Base-by-base conservation (phyloP, 108 stramenopile species). In the Cyclostephanos invisitatus region DNA sequence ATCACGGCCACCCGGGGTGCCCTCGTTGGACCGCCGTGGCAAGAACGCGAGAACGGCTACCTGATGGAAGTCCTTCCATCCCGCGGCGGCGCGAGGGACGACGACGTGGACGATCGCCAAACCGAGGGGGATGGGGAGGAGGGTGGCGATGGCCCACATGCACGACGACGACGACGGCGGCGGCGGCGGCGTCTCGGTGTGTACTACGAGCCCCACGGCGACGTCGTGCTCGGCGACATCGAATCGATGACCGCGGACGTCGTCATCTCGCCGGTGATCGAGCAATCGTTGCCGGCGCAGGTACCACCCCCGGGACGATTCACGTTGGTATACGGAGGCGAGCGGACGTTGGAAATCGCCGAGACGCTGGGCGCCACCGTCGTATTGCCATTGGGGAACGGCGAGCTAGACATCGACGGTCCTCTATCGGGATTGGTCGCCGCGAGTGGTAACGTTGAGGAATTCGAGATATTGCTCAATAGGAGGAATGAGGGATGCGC, bases 1-100 rank as follows among this genome's bases (percentile, higher is more conserved):
- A 62, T 85, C 3, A 72, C 38, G 36, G 84, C 83, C 15, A 86
- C 82, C 18, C 47, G 38, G 28, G 85, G 85, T 0, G 82, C 85
- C 25, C 58, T 86, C 18, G 85, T 86, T 0, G 85, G 85, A 29
- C 85, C 85, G 25, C 85, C 85, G 7, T 86, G 85, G 85, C 85
- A 83, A 40, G 54, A n/a, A 40, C 67, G 82, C 17, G 85, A 86
- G 61, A 80, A 81, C 55, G 85, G 85, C 27, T 83, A 66, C 37
- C 21, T 83, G 12, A 46, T 83, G 60, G 53, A 68, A 61, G n/a
- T n/a, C n/a, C 22, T 74, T 21, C 9, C 24, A 8, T n/a, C 25
- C 6, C 42, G 48, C 53, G 61, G 65, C 14, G n/a, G 70, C 40
- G 40, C 4, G 2, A 1, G 0, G 15, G 44, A 15, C 44, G 44